These are phyloP conservation scores for Phytophthora uliginosa DNA, from an alignment of 352 stramenopile genomes.

Conservation along the genomic window DNA sequence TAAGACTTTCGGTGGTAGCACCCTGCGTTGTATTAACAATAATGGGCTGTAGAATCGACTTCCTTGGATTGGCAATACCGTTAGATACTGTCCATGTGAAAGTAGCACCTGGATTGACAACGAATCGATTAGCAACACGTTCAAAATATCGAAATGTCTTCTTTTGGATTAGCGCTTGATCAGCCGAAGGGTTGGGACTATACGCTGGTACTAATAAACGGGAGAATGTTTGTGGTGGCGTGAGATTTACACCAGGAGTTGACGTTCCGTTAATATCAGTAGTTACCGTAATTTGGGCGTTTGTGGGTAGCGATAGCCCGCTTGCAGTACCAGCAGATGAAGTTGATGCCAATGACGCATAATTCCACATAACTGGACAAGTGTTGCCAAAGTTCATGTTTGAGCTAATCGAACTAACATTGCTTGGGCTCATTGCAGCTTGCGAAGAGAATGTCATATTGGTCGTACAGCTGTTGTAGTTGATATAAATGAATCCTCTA, in stretches of 20 bases:
- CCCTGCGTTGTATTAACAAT: too few relatives aligned
- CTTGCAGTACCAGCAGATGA: too few relatives aligned
- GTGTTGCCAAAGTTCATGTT: background rate
- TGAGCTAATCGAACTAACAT: background rate
- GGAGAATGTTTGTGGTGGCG: constrained; percentile 14
- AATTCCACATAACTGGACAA: constrained; percentile 6
- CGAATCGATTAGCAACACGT: constrained; percentile 26
- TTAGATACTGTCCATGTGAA: too few relatives aligned
- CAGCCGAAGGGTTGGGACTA: constrained; percentile 14
- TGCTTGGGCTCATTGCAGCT: background rate
- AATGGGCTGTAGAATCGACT: background rate
- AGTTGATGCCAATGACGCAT: too few relatives aligned
- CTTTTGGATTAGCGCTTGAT: constrained; percentile 1
- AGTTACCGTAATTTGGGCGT: constrained; percentile 3
- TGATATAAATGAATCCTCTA: constrained; percentile 8
- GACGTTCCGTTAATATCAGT: constrained; percentile 20
- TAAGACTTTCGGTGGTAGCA: too few relatives aligned
- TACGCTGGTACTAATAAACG: constrained; percentile 21
- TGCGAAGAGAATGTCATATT: background rate
- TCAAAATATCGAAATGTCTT: constrained; percentile 25
- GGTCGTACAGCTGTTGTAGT: constrained; percentile 14
- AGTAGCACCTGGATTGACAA: background rate
- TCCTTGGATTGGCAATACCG: too few relatives aligned
- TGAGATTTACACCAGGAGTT: constrained; percentile 3
- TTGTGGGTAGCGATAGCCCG: background rate